phyloP scores from a whole-genome alignment of 1,139 yeast species.

The Geotrichum restrictum region DNA sequence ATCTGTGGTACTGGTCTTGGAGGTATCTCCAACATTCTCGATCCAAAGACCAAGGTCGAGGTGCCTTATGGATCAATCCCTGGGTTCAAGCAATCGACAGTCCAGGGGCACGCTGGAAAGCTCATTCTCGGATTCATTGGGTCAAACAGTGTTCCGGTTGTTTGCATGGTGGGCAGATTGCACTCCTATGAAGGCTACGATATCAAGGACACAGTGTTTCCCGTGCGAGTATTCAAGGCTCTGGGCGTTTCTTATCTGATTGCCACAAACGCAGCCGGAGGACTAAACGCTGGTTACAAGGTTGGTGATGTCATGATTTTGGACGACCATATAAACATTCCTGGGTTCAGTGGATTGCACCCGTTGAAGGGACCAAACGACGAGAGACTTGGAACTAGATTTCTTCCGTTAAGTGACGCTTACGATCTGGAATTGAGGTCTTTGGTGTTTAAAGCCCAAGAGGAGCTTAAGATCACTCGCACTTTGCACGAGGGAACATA shows the following conservation, averaged over 20 bases:
- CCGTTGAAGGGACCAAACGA: slow-evolving; percentile 87
- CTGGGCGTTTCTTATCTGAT: slow-evolving; percentile 61
- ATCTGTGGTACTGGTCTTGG: slow-evolving; percentile 96
- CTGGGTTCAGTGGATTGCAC: slow-evolving; percentile 85
- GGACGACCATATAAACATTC: slow-evolving; percentile 81
- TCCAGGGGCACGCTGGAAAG: slow-evolving; percentile 84
- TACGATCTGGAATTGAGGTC: slow-evolving; percentile 69
- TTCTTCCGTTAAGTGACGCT: slow-evolving; percentile 84
- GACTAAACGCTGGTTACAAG: slow-evolving; percentile 57
- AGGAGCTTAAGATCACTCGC: slow-evolving; percentile 53
- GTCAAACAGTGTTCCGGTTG: slow-evolving; percentile 63
- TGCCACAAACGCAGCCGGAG: slow-evolving; percentile 94
- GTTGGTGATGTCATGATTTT: slow-evolving; percentile 92
- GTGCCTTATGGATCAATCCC: slow-evolving; percentile 70
- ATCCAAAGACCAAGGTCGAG: slow-evolving; percentile 44
- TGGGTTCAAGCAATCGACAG: slow-evolving; percentile 76
- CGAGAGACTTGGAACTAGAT: slow-evolving; percentile 76
- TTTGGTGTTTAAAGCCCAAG: slow-evolving; percentile 47
- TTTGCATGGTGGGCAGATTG: slow-evolving; percentile 89
- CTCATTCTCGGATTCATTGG: slow-evolving; percentile 78
- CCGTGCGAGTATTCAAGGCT: slow-evolving; percentile 67
- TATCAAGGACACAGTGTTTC: slow-evolving; percentile 77
- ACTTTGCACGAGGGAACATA: slow-evolving; percentile 81
- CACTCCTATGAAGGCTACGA: slow-evolving; percentile 91
- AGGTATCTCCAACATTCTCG: slow-evolving; percentile 63